Conservation (phyloP, 2,329 filamentous ascomycete species). For the Pseudohalonectria lignicola region DNA sequence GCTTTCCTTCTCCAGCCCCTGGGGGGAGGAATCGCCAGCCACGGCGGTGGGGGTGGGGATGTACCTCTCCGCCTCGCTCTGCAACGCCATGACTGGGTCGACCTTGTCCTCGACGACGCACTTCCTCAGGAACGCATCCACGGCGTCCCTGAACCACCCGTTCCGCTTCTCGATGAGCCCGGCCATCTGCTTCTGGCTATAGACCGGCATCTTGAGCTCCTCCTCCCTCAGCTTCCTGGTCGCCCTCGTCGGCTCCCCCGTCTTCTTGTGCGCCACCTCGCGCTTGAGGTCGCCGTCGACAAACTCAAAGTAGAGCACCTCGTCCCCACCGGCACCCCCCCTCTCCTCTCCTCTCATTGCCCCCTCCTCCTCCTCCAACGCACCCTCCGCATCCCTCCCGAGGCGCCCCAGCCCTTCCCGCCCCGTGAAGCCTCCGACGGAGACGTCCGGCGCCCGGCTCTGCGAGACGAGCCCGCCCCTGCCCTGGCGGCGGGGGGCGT, state of each 20-base stretch:
- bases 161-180: slow-evolving; percentile 84
- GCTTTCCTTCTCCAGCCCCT: slow-evolving; percentile 20
- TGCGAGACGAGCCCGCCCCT: slow-evolving; percentile 38
- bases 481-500: slow-evolving; percentile 52
- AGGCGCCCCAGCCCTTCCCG: slow-evolving; percentile 25
- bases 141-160: slow-evolving; percentile 65
- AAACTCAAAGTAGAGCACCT: slow-evolving; percentile 86
- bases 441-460: slow-evolving; percentile 40
- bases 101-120: slow-evolving; percentile 43
- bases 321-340: slow-evolving; percentile 35
- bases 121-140: slow-evolving; percentile 65
- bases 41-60: slow-evolving; percentile 49
- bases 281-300: slow-evolving; percentile 83
- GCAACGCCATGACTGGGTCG: slow-evolving; percentile 59
- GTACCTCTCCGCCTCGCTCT: slow-evolving; percentile 42
- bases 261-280: slow-evolving; percentile 61
- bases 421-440: slow-evolving; percentile 45
- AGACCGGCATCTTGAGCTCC: slow-evolving; percentile 82
- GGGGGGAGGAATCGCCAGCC: slow-evolving; percentile 16
- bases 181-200: slow-evolving; percentile 86
- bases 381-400: slow-evolving; percentile 9
- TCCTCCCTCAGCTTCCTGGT: slow-evolving; percentile 62
- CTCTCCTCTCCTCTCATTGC: too few relatives aligned
- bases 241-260: slow-evolving; percentile 59
- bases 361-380: slow-evolving; percentile 14